Evolutionary conservation across 202 grass and related monocot species (phyloP).

Genomic region (Brachypodium distachyon): DNA sequence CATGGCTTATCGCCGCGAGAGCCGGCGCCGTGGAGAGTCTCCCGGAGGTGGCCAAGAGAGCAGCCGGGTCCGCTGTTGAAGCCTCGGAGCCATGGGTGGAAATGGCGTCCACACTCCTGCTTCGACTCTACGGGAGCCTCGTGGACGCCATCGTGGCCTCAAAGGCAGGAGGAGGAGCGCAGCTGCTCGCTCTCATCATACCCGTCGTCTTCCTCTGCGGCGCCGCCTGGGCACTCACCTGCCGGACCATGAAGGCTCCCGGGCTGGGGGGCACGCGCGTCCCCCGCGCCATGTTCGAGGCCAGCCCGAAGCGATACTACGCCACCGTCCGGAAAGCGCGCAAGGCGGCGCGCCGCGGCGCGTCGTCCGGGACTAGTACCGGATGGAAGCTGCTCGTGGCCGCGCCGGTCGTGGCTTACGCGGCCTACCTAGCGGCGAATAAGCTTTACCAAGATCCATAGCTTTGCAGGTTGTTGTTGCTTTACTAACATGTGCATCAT

Average conservation of each 20-base stretch:
- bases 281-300: conserved; percentile 15
- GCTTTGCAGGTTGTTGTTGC: too few species aligned
- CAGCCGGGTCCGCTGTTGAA: neutral
- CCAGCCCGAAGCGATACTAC: conserved; percentile 18
- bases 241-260: conserved; percentile 30
- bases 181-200: neutral
- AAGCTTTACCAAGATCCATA: neutral
- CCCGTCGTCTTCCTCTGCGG: conserved; percentile 9
- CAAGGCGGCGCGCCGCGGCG: neutral
- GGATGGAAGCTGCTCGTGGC: neutral
- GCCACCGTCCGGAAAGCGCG: neutral
- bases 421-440: conserved; percentile 1
- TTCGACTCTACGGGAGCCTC: neutral
- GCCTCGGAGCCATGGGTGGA: conserved; percentile 7
- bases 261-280: conserved; percentile 17
- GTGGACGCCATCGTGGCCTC: neutral
- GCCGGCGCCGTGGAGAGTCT: neutral
- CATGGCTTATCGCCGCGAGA: neutral
- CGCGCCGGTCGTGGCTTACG: neutral
- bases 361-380: too few species aligned
- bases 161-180: neutral
- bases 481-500: too few species aligned
- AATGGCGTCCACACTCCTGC: neutral
- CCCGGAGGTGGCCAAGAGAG: neutral
- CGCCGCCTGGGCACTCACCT: conserved; percentile 15